Evolutionary conservation across 2,329 filamentous ascomycete genomes (phyloP).

Genomic region (Fusarium sambucinum): DNA sequence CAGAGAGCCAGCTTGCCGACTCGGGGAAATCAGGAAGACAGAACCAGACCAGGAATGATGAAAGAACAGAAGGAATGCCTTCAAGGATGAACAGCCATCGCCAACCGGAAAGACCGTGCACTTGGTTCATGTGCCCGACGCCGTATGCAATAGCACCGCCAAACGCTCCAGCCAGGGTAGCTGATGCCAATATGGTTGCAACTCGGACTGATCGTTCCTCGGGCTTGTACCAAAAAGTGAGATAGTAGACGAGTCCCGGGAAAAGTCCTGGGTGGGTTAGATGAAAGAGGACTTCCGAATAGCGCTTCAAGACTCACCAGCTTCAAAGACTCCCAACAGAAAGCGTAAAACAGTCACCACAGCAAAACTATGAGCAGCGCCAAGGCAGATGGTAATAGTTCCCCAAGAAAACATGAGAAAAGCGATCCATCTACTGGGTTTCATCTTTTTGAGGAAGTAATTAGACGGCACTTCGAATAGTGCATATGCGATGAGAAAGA

Average conservation of each 20-base stretch:
- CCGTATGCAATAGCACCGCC: slow-evolving; percentile 77
- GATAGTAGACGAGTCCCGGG: slow-evolving; percentile 47
- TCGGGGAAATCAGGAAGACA: slow-evolving; percentile 76
- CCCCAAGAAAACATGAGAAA: slow-evolving; percentile 52
- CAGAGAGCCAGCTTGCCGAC: slow-evolving; percentile 69
- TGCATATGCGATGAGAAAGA: slow-evolving; percentile 66
- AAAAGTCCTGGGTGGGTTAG: slow-evolving; percentile 54
- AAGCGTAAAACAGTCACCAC: slow-evolving; percentile 49
- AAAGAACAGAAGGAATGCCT: slow-evolving; percentile 73
- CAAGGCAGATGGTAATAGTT: slow-evolving; percentile 57
- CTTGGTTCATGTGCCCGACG: slow-evolving; percentile 75
- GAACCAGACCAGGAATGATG: slow-evolving; percentile 70
- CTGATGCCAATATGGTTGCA: slow-evolving; percentile 74
- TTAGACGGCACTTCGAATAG: slow-evolving; percentile 60
- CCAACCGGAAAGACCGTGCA: slow-evolving; percentile 72
- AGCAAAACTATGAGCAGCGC: slow-evolving; percentile 53
- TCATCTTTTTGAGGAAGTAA: slow-evolving; percentile 61
- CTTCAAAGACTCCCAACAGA: slow-evolving; percentile 50
- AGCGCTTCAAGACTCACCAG: slow-evolving; percentile 21
- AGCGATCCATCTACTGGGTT: slow-evolving; percentile 61
- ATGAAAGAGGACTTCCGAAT: fast-evolving
- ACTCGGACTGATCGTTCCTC: slow-evolving; percentile 75
- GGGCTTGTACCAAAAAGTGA: slow-evolving; percentile 79
- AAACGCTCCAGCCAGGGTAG: slow-evolving; percentile 76
- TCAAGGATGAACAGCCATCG: slow-evolving; percentile 71